Conservation (phyloP, 1,284 basidiomycete genomes). For the Rhodotorula sp. region DNA sequence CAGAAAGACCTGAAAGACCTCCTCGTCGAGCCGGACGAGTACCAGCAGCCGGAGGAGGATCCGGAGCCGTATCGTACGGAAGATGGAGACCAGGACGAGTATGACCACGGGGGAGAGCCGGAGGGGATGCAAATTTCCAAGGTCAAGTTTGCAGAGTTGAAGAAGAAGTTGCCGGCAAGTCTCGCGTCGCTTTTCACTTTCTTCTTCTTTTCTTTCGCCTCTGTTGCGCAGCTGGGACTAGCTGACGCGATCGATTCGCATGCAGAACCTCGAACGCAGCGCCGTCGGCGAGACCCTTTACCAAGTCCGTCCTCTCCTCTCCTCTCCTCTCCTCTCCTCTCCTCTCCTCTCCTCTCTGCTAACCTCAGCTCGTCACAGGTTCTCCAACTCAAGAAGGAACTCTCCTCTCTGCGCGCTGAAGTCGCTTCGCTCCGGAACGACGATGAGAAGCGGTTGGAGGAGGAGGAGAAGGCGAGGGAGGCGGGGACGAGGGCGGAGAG, state of each 20-base stretch:
- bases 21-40: constrained; percentile 40
- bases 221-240: not conserved
- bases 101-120: constrained; percentile 62
- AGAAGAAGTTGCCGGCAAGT: constrained; percentile 71
- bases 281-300: constrained; percentile 23
- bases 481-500: not conserved
- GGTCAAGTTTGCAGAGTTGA: constrained; percentile 70
- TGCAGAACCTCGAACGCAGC: constrained; percentile 6
- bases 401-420: constrained; percentile 10
- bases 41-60: constrained; percentile 29
- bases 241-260: not conserved
- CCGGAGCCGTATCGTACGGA: constrained; percentile 48
- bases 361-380: not conserved
- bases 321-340: no score
- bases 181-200: no score
- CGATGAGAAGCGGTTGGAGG: not conserved
- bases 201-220: no score
- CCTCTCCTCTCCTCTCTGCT: no score
- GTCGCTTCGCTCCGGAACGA: constrained; percentile 8
- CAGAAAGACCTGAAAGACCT: constrained; percentile 9
- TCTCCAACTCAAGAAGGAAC: constrained; percentile 17
- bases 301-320: constrained; percentile 11
- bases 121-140: constrained; percentile 65
- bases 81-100: constrained; percentile 56
- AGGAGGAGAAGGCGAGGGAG: not conserved